phyloP scores from a whole-genome alignment of 495 filamentous ascomycete genomes.

The Lasiosphaeria ovina region DNA sequence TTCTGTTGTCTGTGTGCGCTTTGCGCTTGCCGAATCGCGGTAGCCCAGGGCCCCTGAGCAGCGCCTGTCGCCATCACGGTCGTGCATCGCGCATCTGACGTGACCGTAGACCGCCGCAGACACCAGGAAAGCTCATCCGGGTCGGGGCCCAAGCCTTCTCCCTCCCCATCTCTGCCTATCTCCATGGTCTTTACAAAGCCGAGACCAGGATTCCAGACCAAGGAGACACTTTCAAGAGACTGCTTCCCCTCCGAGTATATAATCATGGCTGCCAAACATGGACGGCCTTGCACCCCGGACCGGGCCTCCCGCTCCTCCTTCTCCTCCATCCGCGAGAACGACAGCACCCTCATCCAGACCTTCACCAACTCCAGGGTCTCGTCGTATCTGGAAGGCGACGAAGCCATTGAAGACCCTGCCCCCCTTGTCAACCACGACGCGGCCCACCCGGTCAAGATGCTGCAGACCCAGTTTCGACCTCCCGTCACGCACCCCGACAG shows the following conservation, averaged over 20 bases:
- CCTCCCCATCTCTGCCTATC: constrained; percentile 15
- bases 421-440: constrained; percentile 17
- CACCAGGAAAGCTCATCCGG: too few species aligned
- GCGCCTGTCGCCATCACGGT: constrained; percentile 26
- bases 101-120: constrained; percentile 6
- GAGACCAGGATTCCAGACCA: constrained; percentile 21
- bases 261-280: constrained; percentile 27
- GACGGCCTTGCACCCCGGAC: constrained; percentile 32
- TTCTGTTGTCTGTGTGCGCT: constrained; percentile 1
- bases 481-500: constrained; percentile 46
- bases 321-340: constrained; percentile 56
- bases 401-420: constrained; percentile 42
- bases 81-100: constrained; percentile 31
- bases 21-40: neutral
- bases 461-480: constrained; percentile 41
- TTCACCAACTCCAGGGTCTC: constrained; percentile 67
- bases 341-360: constrained; percentile 60
- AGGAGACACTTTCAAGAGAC: constrained; percentile 12
- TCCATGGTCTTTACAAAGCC: constrained; percentile 29
- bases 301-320: constrained; percentile 51
- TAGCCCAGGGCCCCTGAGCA: constrained; percentile 5
- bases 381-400: constrained; percentile 49
- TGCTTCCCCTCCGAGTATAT: constrained; percentile 26
- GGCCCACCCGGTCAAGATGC: constrained; percentile 32
- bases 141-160: constrained; percentile 1